Base-by-base conservation (phyloP, 2,329 filamentous ascomycete species). In the Torrubiella hemipterigena region DNA sequence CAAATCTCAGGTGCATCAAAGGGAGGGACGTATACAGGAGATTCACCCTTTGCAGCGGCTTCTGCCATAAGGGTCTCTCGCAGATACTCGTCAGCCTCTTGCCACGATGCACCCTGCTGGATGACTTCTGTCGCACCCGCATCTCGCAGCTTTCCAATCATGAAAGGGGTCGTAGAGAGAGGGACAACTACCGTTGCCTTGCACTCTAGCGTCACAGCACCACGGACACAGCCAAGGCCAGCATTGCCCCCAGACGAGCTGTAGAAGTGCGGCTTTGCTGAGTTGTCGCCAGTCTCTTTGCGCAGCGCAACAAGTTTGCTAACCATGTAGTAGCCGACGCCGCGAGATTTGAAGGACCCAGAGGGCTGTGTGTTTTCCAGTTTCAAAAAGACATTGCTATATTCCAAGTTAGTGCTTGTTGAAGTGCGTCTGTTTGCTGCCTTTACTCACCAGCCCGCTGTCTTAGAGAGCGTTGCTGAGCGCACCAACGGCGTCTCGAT, bases 341-440 rank as follows among this genome's bases (percentile, higher is more conserved):
- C 81, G 44, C 73, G 68, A 26, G 81, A 86, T 55, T 91, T 89
- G 73, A 91, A 93, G 12, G 81, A 86, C 39, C 81, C 81, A 7
- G 78, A 80, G 7, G 83, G 84, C 52, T 93, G 84, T 35, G 83
- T 65, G 47, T 78, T 81, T 45, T 91, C 83, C 36, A 89, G 72
- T 54, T 91, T 91, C 47, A 91, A 73, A 52, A 79, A 83, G 57
- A 91, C 72, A 59, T 79, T 75, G 63, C 81, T 65, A 38, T 35
- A 28, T 33, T n/a, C n/a, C n/a, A n/a, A n/a, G n/a, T n/a, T n/a
- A n/a, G n/a, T n/a, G n/a, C n/a, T n/a, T n/a, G n/a, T n/a, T n/a
- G n/a, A n/a, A n/a, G n/a, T n/a, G n/a, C n/a, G n/a, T n/a, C n/a
- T n/a, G n/a, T n/a, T n/a, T n/a, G n/a, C n/a, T n/a, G n/a, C n/a